Percentiles rank a stretch among this genome's conserved stretches.
Conservation (phyloP, 2,329 filamentous ascomycete species). For the Septoria linicola region DNA sequence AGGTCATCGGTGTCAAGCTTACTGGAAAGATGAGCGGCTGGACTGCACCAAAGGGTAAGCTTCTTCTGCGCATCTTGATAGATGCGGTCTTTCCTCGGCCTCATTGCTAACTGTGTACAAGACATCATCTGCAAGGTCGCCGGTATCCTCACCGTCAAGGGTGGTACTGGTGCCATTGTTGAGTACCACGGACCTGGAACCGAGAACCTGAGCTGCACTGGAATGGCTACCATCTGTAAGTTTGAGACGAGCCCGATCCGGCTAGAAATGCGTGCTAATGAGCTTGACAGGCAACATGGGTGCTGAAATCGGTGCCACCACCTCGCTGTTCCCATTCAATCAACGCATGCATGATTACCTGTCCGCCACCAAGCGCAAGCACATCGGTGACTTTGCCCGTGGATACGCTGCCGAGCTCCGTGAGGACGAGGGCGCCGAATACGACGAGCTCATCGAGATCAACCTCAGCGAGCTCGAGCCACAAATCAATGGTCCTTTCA, state of each 20-base stretch:
- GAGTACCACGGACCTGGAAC: constrained; percentile 62
- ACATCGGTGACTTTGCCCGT: constrained; percentile 87
- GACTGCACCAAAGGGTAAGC: constrained; percentile 83
- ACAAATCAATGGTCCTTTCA: constrained; percentile 98
- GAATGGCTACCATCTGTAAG: constrained; percentile 78
- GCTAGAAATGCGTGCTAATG: neutral
- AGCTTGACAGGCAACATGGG: constrained; percentile 28
- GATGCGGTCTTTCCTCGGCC: neutral
- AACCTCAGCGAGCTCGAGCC: constrained; percentile 94
- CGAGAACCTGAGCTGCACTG: constrained; percentile 72
- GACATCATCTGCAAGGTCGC: constrained; percentile 98
- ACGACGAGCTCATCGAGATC: constrained; percentile 94
- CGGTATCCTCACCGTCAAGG: constrained; percentile 95
- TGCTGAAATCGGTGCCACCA: constrained; percentile 79
- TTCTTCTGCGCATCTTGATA: constrained; percentile 21
- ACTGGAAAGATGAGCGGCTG: constrained; percentile 87
- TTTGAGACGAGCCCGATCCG: neutral
- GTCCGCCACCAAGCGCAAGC: constrained; percentile 79
- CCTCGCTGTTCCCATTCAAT: constrained; percentile 96
- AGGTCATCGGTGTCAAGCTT: constrained; percentile 93
- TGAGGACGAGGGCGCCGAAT: constrained; percentile 86
- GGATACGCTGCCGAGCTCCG: constrained; percentile 80
- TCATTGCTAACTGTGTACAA: constrained; percentile 38
- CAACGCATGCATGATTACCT: constrained; percentile 98
- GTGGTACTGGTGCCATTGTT: constrained; percentile 69